Evolutionary conservation across 1,139 yeast species (phyloP).

Genomic region (Arxiozyma telluris): DNA sequence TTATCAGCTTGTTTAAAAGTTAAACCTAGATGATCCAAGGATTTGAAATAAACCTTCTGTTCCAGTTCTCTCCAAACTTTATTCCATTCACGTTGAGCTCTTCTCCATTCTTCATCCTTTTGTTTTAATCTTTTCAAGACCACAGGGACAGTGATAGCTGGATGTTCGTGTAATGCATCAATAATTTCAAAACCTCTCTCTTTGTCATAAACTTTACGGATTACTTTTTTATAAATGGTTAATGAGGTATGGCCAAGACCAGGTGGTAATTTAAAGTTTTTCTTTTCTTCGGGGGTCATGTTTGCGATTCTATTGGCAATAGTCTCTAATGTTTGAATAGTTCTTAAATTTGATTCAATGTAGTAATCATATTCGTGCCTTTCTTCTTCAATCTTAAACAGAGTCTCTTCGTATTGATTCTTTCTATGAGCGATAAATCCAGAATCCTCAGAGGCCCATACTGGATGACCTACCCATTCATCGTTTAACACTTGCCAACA

Average conservation of each 20-base stretch:
- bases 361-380: conserved; percentile 93
- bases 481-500: conserved; percentile 98
- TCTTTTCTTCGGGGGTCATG: conserved; percentile 87
- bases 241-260: conserved; percentile 87
- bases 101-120: conserved; percentile 98
- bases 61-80: conserved; percentile 98
- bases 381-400: conserved; percentile 93
- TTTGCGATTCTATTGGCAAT: conserved; percentile 89
- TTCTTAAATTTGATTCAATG: conserved; percentile 89
- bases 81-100: conserved; percentile 98
- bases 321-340: conserved; percentile 91
- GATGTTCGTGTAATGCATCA: conserved; percentile 90
- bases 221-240: conserved; percentile 87
- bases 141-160: conserved; percentile 90
- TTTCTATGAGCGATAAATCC: conserved; percentile 97
- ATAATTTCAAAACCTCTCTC: conserved; percentile 94
- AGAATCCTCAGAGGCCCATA: conserved; percentile 99
- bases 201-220: conserved; percentile 84
- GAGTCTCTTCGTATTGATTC: conserved; percentile 92
- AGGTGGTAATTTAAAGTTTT: conserved; percentile 76
- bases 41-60: conserved; percentile 86
- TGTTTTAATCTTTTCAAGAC: conserved; percentile 87
- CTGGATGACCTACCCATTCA: conserved; percentile 99
- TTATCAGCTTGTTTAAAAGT: conserved; percentile 96
- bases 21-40: conserved; percentile 88